A percentile compares a stretch with the other conserved stretches of the same genome.
Conservation (phyloP, 2,329 filamentous ascomycete species). For the Talaromyces sp. region DNA sequence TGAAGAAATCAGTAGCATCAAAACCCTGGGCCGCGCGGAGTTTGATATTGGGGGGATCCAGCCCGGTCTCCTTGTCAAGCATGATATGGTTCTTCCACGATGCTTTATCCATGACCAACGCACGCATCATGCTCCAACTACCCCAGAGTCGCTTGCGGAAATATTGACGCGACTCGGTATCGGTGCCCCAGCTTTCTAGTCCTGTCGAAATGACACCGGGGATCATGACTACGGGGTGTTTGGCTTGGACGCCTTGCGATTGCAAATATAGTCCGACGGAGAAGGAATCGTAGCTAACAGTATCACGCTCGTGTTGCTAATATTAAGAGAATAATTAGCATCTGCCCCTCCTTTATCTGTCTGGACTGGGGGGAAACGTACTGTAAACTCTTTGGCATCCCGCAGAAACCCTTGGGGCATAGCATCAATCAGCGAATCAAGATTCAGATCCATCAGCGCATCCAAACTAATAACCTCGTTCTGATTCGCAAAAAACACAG, state of each 20-base stretch:
- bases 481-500: conserved; percentile 81
- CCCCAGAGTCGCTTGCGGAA: conserved; percentile 95
- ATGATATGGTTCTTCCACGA: conserved; percentile 95
- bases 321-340: conserved; percentile 10
- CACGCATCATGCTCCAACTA: conserved; percentile 98
- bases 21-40: conserved; percentile 91
- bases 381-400: conserved; percentile 80
- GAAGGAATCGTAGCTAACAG: conserved; percentile 90
- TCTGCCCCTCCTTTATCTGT: conserved; percentile 14
- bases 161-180: conserved; percentile 76
- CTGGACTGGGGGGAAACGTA: conserved; percentile 41
- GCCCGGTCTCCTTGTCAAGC: conserved; percentile 84
- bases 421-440: conserved; percentile 82
- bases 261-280: conserved; percentile 79
- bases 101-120: conserved; percentile 86
- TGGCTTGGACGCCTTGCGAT: conserved; percentile 70
- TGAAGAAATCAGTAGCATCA: conserved; percentile 87
- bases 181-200: conserved; percentile 92
- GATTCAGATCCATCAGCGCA: conserved; percentile 62
- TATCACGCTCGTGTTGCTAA: conserved; percentile 77
- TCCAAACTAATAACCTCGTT: conserved; percentile 88
- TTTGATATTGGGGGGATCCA: conserved; percentile 88
- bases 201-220: conserved; percentile 97
- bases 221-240: conserved; percentile 93
- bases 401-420: conserved; percentile 78